A percentile compares a stretch with the other conserved stretches of the same genome.
These are phyloP conservation scores for Cystobasidiopsis lactophilus DNA, from an alignment of 768 basidiomycete genomes.

Conservation along the genomic window DNA sequence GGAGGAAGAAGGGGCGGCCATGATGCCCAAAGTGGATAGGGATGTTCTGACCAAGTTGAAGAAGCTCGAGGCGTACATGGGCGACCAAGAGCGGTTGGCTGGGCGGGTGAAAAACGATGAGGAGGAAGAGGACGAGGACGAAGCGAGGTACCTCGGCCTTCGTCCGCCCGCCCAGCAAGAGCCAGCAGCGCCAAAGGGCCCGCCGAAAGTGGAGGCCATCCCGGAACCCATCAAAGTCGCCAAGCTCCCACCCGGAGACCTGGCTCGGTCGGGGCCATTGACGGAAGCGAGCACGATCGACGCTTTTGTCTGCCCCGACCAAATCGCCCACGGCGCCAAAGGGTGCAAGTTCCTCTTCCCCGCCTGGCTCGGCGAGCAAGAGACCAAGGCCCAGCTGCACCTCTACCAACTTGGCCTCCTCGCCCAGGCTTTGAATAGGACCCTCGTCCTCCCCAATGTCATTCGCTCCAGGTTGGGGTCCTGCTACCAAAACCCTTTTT, in stretches of 20 bases:
- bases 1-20: too few relatives aligned
- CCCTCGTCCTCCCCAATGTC: conserved; percentile 41
- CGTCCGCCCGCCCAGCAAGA: too few relatives aligned
- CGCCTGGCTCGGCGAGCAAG: conserved; percentile 30
- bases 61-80: neutral
- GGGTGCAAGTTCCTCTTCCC: conserved; percentile 12
- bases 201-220: neutral
- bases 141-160: neutral
- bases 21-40: neutral
- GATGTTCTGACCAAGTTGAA: neutral
- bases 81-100: neutral
- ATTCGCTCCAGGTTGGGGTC: conserved; percentile 35
- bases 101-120: neutral
- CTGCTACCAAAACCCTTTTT: conserved; percentile 34
- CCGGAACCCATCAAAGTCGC: neutral
- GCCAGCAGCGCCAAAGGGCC: too few relatives aligned
- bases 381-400: conserved; percentile 38
- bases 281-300: neutral
- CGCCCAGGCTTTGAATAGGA: conserved; percentile 34
- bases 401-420: conserved; percentile 34
- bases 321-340: neutral
- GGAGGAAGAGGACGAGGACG: neutral
- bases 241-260: neutral
- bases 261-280: neutral
- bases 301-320: neutral